A percentile compares a stretch with the other conserved stretches of the same genome.
Conservation (phyloP, 2,329 filamentous ascomycete species). For the Neonectria faginata region DNA sequence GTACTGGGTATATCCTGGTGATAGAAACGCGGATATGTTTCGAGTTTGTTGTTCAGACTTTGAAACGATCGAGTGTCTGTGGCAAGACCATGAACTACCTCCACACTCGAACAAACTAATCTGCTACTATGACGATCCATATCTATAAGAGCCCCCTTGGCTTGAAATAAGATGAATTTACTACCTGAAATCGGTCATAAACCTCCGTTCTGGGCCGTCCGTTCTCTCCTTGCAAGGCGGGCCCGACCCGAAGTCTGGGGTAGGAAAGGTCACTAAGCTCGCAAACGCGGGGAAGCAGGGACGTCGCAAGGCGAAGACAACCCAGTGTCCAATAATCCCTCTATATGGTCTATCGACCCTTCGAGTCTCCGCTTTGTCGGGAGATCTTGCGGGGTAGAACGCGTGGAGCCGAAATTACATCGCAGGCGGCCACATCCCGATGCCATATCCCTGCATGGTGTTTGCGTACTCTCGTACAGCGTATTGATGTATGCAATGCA, state of each 20-base stretch:
- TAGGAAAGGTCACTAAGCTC: constrained; percentile 13
- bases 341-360: not conserved
- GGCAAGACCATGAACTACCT: no score
- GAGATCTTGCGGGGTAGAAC: constrained; percentile 21
- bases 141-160: not conserved
- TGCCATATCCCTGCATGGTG: constrained; percentile 15
- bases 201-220: constrained; percentile 1
- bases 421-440: constrained; percentile 29
- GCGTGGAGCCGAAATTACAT: constrained; percentile 20
- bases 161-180: not conserved
- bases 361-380: constrained; percentile 16
- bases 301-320: constrained; percentile 1
- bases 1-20: not conserved
- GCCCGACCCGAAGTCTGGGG: constrained; percentile 27
- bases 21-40: not conserved
- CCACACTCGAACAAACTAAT: no score
- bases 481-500: not conserved
- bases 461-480: constrained; percentile 14
- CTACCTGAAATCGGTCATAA: not conserved
- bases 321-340: not conserved
- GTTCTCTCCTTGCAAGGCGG: constrained; percentile 11
- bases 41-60: not conserved
- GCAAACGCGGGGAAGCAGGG: constrained; percentile 27
- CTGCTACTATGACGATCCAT: no score
- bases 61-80: no score